Base-by-base conservation (phyloP, 2,329 filamentous ascomycete genomes). In the Pyricularia sp. region DNA sequence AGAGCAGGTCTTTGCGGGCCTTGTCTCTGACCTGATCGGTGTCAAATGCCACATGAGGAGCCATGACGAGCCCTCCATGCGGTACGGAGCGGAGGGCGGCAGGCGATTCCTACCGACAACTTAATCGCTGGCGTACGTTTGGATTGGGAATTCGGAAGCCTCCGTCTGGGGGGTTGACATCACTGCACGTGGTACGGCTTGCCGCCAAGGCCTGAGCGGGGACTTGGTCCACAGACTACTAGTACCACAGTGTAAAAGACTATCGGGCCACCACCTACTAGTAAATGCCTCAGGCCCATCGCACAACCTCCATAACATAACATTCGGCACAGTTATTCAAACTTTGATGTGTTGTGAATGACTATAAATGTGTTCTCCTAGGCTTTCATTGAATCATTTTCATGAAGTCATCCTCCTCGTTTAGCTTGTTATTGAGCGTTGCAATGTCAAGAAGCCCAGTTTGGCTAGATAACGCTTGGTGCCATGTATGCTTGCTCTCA, bases 1-100 rank as follows among this genome's bases (percentile, higher is more conserved):
- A 88, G 70, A 99, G 83, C 69, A 99, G 82, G 75, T 97, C 91
- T 75, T 92, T 92, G 67, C 92, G 88, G 69, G 92, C 90, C 78
- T 89, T 91, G 69, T 89, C 88, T 72, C 84, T 87, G 74, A 94
- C 86, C 73, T 91, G 86, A 70, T 89, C 85, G 66, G 88, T 85
- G 75, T 87, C 88, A 75, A 94, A 90, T 73, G 83, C 84, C 74
- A 79, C 79, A 77, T 84, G 84, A 78, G 87, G 87, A 79, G 85
- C 86, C 88, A 90, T 90, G 72, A 69, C 78, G 77, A 78, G 78
- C 80, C 81, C 80, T 78, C 78, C 79, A 81, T 81, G 74, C 69
- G 75, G 72, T 40, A 26, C 26, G 61, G 33, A n/a, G 61, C 33
- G 24, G 35, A 49, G 61, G 61, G 44, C 61, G 53, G 53, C 53